phyloP scores from a whole-genome alignment of 805 yeast species.

The Sporopachydermia quercuum region DNA sequence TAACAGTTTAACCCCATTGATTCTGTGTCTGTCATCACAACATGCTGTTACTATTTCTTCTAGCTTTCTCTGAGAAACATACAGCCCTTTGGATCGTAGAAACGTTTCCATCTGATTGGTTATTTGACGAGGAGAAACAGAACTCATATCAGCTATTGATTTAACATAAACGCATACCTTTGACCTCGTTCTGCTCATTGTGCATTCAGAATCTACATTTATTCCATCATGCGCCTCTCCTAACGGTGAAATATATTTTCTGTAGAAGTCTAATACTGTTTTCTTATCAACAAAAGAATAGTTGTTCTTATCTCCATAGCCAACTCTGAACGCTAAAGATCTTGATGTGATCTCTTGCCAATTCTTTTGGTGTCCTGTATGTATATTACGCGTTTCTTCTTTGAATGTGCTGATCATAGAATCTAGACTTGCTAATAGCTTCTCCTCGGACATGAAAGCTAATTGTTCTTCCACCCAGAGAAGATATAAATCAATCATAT shows the following conservation, averaged over 20 bases:
- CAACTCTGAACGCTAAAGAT: background rate
- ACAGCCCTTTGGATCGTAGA: conserved; percentile 1
- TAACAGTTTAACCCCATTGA: background rate
- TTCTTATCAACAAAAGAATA: background rate
- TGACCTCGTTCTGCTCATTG: too few species aligned
- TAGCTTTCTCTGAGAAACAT: background rate
- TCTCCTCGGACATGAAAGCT: background rate
- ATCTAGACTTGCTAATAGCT: background rate
- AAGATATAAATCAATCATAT: background rate
- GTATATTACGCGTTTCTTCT: background rate
- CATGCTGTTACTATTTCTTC: background rate
- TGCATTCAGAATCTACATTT: too few species aligned
- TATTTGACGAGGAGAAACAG: too few species aligned
- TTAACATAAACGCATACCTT: too few species aligned
- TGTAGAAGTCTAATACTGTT: background rate
- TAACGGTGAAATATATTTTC: background rate
- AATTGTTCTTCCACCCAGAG: background rate
- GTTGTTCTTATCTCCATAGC: background rate
- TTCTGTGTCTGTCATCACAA: background rate
- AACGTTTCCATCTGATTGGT: background rate
- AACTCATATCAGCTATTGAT: too few species aligned
- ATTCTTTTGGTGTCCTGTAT: background rate
- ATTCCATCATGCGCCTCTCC: too few species aligned
- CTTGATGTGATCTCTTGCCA: background rate
- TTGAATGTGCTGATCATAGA: background rate